A percentile compares a stretch with the other conserved stretches of the same genome.
These are phyloP conservation scores for Fusarium domesticum DNA, from an alignment of 2,329 filamentous ascomycete genomes.

Conservation along the genomic window DNA sequence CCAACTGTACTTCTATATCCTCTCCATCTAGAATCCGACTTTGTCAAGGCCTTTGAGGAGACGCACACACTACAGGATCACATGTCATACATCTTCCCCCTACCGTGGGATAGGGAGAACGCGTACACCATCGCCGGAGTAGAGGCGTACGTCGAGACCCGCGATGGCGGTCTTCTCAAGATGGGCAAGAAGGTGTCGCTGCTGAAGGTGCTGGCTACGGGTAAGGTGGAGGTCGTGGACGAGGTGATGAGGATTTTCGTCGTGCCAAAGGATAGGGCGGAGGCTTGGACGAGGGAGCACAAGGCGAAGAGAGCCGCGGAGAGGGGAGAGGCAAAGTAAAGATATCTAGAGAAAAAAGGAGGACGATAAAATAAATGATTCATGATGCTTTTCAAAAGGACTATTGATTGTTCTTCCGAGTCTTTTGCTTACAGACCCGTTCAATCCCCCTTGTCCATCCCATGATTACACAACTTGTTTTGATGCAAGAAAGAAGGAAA, in stretches of 20 bases:
- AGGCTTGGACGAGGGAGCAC: slow-evolving; percentile 78
- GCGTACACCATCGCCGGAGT: slow-evolving; percentile 66
- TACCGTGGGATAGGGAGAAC: slow-evolving; percentile 75
- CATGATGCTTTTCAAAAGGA: slow-evolving; percentile 10
- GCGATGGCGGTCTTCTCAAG: slow-evolving; percentile 76
- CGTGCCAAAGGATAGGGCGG: slow-evolving; percentile 67
- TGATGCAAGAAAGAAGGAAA: background rate
- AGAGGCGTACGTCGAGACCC: slow-evolving; percentile 88
- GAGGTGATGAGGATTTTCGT: slow-evolving; percentile 80
- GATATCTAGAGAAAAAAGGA: slow-evolving; percentile 4
- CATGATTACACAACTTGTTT: no score
- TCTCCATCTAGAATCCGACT: slow-evolving; percentile 75
- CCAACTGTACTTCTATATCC: slow-evolving; percentile 86
- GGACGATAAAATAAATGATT: slow-evolving; percentile 6
- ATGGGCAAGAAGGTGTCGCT: slow-evolving; percentile 81
- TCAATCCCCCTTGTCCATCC: no score
- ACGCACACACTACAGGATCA: slow-evolving; percentile 72
- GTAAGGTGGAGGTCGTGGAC: slow-evolving; percentile 84
- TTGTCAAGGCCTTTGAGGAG: slow-evolving; percentile 85
- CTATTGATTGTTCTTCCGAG: no score
- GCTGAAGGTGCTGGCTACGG: slow-evolving; percentile 69
- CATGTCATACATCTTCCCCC: slow-evolving; percentile 78
- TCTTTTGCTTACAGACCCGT: no score
- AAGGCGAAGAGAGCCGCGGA: slow-evolving; percentile 67
- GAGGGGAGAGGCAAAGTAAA: slow-evolving; percentile 29